Base-by-base conservation (phyloP, 345 rosid species). In the Acer campestre region DNA sequence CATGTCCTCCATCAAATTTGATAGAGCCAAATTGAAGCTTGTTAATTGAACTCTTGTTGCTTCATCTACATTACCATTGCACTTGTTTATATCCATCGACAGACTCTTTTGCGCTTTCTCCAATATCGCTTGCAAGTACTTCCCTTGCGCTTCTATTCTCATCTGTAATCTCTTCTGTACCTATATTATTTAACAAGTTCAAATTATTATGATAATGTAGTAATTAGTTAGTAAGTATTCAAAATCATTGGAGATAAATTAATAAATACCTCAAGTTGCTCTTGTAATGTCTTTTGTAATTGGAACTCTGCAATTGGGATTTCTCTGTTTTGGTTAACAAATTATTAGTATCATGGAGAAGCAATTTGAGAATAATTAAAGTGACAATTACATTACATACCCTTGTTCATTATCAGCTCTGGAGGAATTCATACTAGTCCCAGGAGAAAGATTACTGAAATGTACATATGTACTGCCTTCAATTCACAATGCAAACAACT, bases 71-170 rank as follows among this genome's bases (percentile, higher is more conserved):
- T 85, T 81, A 9, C 65, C 78, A 58, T 74, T 82, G 10, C 84
- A 3, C 18, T 78, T 81, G 53, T 7, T 42, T 7, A 38, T 61
- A 35, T 77, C 78, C 5, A 75, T 7, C 0, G 91, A 78, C 20
- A 91, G 78, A 56, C 84, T 88, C 76, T 85, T 92, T 48, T 91
- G 94, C 6, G 98, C 98, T 85, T 86, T 93, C 80, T 92, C 94
- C 58, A 95, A 79, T 58, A 93, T 85, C 6, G 89, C 79, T 55
- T 90, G 86, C 84, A 95, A 82, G 88, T 93, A 95, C 72, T 86
- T 93, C 62, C 94, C 96, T 80, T 95, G 97, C 44, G 90, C 92
- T 73, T 93, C 99, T 73, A 93, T 93, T 79, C 99, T 92, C 92
- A 90, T 89, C 77, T 93, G 89, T 27, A 95, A 75, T 80, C 80